Percentiles rank a stretch among this genome's conserved stretches.
Conservation (phyloP, 352 stramenopile species). For the Globisporangium radiosum region DNA sequence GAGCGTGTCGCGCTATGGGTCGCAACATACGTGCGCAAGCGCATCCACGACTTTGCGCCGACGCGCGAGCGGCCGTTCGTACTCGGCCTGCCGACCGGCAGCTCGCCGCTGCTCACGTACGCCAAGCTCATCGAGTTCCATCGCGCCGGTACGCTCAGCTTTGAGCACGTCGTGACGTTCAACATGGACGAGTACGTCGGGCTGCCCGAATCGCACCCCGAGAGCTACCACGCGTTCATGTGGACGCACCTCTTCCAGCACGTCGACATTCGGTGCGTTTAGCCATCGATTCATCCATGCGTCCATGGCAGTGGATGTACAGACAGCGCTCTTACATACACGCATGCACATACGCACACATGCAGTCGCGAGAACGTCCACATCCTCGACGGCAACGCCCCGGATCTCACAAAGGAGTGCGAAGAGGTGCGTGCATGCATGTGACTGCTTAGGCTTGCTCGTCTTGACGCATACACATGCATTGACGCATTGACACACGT, state of each 20-base stretch:
- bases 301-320: not conserved
- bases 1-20: conserved; percentile 67
- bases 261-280: conserved; percentile 74
- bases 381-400: conserved; percentile 81
- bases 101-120: conserved; percentile 82
- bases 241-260: conserved; percentile 87
- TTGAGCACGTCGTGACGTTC: conserved; percentile 86
- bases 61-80: conserved; percentile 74
- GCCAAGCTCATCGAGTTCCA: conserved; percentile 73
- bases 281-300: not conserved
- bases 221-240: conserved; percentile 90
- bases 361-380: conserved; percentile 76
- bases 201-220: conserved; percentile 66
- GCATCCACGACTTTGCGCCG: conserved; percentile 76
- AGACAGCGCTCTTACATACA: no score
- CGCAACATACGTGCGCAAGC: conserved; percentile 72
- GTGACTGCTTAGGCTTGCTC: not conserved
- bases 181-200: conserved; percentile 91
- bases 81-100: conserved; percentile 81
- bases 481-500: not conserved
- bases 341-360: not conserved
- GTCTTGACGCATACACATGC: no score
- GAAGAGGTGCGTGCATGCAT: conserved; percentile 23
- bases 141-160: conserved; percentile 37
- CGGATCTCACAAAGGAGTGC: conserved; percentile 72